Evolutionary conservation across 306 rosid genomes (phyloP), one percentile per base, ranked within the genome.

Genomic region (Boehmeria nivea): DNA sequence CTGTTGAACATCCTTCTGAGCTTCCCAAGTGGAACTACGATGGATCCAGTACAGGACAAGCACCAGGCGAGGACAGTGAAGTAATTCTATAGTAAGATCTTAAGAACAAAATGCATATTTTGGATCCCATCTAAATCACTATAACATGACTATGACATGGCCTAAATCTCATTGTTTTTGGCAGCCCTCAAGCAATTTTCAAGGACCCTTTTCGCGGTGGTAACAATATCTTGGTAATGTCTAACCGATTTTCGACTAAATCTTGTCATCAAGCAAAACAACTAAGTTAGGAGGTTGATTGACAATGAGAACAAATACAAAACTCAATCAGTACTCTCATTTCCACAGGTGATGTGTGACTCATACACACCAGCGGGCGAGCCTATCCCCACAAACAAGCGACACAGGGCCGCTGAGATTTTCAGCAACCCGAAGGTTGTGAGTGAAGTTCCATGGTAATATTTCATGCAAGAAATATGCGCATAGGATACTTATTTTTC

Each of bases 21-120:
- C 96, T 93, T 58, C 96, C 99, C 17, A 93, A 79, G 69, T 93
- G 99, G 99, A 93, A 93, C 57, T 93, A 85, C 44, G 99, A 93
- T 76, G 99, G 99, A 68, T 93, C 99, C 59, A 93, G 99, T 73
- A 88, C 99, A 16, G 96, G 99, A 47, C 99, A 93, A 70, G 99
- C 99, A 67, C 96, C 95, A 0, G 99, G 99, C 10, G 96, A 88
- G 65, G 99, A 93, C 49, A 93, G 99, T 83, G 99, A 93, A 93
- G 96, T 93, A 61, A 93, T 93, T 71, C 69, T 93, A 81, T 87
- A 88, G 99, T 93, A 87, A 83, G 96, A 71, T 54, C 65, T 60
- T 61, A 14, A 50, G 23, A 58, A 61, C 66, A 63, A 50, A 67
- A 27, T 23, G 43, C 6, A 13, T 10, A 33, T 31, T 26, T 26